Percentiles rank a stretch among this genome's conserved stretches.
Evolutionary conservation across 371 early-diverging fungal species (phyloP).

Genomic region (Mortierella sp.): DNA sequence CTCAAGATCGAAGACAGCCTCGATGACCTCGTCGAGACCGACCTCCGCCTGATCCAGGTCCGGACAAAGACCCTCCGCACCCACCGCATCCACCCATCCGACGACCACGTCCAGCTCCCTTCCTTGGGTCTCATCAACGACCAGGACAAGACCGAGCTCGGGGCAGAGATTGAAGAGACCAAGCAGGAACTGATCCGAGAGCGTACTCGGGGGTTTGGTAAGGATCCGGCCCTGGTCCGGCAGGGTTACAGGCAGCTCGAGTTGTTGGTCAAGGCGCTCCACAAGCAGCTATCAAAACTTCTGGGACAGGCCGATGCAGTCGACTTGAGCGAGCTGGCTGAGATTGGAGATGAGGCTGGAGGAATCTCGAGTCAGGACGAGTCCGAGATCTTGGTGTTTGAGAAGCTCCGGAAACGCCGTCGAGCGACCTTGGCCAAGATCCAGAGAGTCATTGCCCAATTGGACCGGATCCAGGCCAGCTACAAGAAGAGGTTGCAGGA

Average conservation of each 20-base stretch:
- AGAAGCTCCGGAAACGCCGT: slow-evolving; percentile 31
- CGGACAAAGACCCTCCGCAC: slow-evolving; percentile 38
- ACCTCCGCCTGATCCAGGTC: slow-evolving; percentile 40
- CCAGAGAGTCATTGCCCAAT: slow-evolving; percentile 12
- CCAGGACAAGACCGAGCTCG: slow-evolving; percentile 26
- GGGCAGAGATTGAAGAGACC: slow-evolving; percentile 28
- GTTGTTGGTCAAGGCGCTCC: slow-evolving; percentile 16
- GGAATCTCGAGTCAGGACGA: slow-evolving; percentile 14
- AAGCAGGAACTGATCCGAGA: slow-evolving; percentile 42
- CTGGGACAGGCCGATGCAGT: slow-evolving; percentile 12
- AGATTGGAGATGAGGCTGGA: slow-evolving; percentile 26
- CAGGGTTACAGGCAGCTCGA: slow-evolving; percentile 35
- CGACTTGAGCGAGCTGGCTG: slow-evolving; percentile 30
- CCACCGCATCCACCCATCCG: slow-evolving; percentile 34
- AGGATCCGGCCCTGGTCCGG: slow-evolving; percentile 35
- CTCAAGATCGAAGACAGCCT: slow-evolving; percentile 32
- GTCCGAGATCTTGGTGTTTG: slow-evolving; percentile 24
- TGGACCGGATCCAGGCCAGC: slow-evolving; percentile 19
- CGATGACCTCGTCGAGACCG: slow-evolving; percentile 30
- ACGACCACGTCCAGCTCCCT: slow-evolving; percentile 30
- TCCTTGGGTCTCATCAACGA: slow-evolving; percentile 32
- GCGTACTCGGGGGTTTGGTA: slow-evolving; percentile 35
- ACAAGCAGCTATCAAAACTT: slow-evolving; percentile 21
- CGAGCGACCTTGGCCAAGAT: slow-evolving; percentile 19
- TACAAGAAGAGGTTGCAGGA: slow-evolving; percentile 20